Evolutionary conservation across 2,329 filamentous ascomycete species (phyloP).

Genomic region (Fusarium xylarioides): DNA sequence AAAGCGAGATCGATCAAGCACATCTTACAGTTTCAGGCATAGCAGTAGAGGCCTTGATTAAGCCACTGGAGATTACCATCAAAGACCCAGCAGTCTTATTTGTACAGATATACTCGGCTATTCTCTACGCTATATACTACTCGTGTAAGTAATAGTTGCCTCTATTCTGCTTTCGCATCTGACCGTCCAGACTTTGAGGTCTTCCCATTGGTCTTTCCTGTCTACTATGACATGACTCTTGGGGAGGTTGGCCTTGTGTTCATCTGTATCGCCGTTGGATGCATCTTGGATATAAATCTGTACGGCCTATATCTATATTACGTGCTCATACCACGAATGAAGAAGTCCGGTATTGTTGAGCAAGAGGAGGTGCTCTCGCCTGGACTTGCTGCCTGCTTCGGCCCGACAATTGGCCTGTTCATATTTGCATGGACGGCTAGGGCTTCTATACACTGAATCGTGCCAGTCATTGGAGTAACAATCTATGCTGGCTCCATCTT

Average conservation of each 20-base stretch:
- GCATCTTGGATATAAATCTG: constrained; percentile 49
- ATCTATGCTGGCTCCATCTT: constrained; percentile 54
- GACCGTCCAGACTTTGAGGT: constrained; percentile 61
- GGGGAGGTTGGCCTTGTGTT: constrained; percentile 68
- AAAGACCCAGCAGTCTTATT: constrained; percentile 71
- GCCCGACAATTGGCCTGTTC: constrained; percentile 66
- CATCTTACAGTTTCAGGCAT: constrained; percentile 58
- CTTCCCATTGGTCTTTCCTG: constrained; percentile 70
- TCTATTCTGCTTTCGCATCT: background rate
- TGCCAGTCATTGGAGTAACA: constrained; percentile 63
- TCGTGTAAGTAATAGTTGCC: constrained; percentile 49
- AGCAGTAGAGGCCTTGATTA: constrained; percentile 65
- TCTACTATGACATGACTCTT: constrained; percentile 66
- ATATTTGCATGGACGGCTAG: constrained; percentile 66
- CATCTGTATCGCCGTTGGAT: constrained; percentile 66
- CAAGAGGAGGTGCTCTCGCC: constrained; percentile 63
- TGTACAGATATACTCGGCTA: constrained; percentile 67
- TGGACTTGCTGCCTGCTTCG: constrained; percentile 61
- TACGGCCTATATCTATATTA: constrained; percentile 57
- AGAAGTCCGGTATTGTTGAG: constrained; percentile 48
- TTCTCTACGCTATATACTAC: constrained; percentile 70
- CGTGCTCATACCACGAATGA: constrained; percentile 53
- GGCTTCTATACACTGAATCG: constrained; percentile 61
- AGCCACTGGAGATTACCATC: constrained; percentile 66
- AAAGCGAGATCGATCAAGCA: constrained; percentile 70